Percentiles rank a stretch among this genome's conserved stretches.
Conservation (phyloP, 345 rosid genomes). For the Gossypium rotundifolium region DNA sequence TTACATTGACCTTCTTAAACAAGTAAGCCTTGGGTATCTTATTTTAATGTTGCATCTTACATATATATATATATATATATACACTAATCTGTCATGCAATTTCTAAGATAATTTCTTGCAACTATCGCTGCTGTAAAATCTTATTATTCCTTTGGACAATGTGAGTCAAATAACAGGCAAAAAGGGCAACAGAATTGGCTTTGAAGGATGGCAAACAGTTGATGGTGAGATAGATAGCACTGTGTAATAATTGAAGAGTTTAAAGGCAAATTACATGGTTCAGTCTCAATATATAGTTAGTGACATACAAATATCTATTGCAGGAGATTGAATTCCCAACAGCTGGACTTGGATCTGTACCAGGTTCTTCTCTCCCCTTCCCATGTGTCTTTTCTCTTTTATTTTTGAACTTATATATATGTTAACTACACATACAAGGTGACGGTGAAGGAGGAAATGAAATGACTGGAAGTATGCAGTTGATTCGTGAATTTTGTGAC, state of each 20-base stretch:
- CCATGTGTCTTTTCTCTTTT: background rate
- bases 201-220: slow-evolving; percentile 54
- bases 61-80: too few species aligned
- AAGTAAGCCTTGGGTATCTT: slow-evolving; percentile 34
- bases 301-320: slow-evolving; percentile 26
- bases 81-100: too few species aligned
- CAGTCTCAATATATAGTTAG: slow-evolving; percentile 11
- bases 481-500: slow-evolving; percentile 82
- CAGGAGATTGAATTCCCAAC: slow-evolving; percentile 98
- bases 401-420: background rate
- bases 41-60: background rate
- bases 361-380: slow-evolving; percentile 40
- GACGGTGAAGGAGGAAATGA: slow-evolving; percentile 97
- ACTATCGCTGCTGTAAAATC: background rate
- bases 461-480: slow-evolving; percentile 84
- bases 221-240: slow-evolving; percentile 50
- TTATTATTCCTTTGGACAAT: slow-evolving; percentile 1
- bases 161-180: slow-evolving; percentile 46
- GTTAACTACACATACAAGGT: slow-evolving; percentile 30
- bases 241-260: slow-evolving; percentile 9
- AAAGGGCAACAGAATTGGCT: slow-evolving; percentile 64
- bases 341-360: slow-evolving; percentile 84
- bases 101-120: background rate
- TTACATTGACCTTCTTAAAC: slow-evolving; percentile 62
- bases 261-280: background rate